phyloP scores from a whole-genome alignment of 2,329 filamentous ascomycete species.

The Talaromyces marneffei region DNA sequence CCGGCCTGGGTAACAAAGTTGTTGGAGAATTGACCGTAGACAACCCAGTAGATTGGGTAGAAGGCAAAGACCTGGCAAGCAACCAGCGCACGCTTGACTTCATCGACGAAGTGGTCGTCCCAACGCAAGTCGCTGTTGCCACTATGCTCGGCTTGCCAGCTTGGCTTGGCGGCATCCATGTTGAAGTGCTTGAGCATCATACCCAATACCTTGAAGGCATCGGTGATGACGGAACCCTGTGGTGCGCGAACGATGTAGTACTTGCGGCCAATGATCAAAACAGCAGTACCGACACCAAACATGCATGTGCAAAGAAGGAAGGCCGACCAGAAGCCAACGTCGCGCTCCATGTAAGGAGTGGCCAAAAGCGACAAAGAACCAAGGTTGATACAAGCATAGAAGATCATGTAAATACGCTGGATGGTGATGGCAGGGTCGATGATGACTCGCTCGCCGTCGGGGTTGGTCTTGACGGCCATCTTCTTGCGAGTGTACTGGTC shows the following conservation, averaged over 20 bases:
- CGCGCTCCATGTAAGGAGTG: conserved; percentile 62
- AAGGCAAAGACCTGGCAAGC: conserved; percentile 70
- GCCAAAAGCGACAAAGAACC: conserved; percentile 63
- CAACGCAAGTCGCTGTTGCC: conserved; percentile 47
- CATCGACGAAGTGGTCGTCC: conserved; percentile 66
- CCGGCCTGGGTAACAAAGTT: conserved; percentile 44
- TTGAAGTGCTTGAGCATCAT: conserved; percentile 49
- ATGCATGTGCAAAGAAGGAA: conserved; percentile 58
- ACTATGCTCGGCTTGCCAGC: conserved; percentile 53
- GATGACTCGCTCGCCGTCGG: conserved; percentile 52
- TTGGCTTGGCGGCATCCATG: conserved; percentile 61
- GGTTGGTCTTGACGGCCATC: conserved; percentile 42
- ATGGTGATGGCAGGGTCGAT: conserved; percentile 62
- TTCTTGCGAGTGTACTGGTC: conserved; percentile 59
- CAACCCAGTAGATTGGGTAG: conserved; percentile 33
- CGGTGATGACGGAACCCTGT: conserved; percentile 59
- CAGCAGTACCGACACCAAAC: conserved; percentile 56
- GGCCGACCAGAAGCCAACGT: conserved; percentile 61
- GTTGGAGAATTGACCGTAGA: conserved; percentile 60
- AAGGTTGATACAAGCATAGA: conserved; percentile 68
- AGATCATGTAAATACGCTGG: conserved; percentile 66
- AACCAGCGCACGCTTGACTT: conserved; percentile 59
- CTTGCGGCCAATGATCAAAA: conserved; percentile 46
- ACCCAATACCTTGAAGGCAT: conserved; percentile 58
- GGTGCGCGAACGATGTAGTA: conserved; percentile 46